Conservation (phyloP, 1,284 basidiomycete species). For the Sporisorium graminicola region DNA sequence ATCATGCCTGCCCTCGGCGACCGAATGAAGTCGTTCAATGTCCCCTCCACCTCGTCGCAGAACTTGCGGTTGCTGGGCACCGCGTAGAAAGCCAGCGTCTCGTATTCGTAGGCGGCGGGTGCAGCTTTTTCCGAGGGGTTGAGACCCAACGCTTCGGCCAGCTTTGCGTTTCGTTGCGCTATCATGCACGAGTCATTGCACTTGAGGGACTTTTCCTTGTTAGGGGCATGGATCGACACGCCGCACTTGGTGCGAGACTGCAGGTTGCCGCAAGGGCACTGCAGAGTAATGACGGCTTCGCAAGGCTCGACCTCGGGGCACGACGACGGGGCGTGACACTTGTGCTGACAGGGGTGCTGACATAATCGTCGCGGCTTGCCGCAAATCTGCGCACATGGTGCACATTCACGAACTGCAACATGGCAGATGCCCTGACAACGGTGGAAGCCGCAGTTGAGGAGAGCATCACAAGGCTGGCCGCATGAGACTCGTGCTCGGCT, state of each 20-base stretch:
- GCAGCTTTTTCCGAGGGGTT: constrained; percentile 51
- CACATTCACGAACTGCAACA: constrained; percentile 55
- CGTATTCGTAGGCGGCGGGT: constrained; percentile 44
- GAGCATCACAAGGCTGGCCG: constrained; percentile 58
- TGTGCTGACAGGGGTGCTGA: constrained; percentile 61
- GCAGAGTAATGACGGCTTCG: constrained; percentile 59
- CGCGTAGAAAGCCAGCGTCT: constrained; percentile 57
- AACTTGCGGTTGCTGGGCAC: constrained; percentile 53
- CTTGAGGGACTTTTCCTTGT: constrained; percentile 56
- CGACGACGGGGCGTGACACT: constrained; percentile 65
- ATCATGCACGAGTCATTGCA: constrained; percentile 66
- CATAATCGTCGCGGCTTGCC: constrained; percentile 62
- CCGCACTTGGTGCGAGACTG: constrained; percentile 58
- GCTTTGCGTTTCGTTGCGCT: constrained; percentile 66
- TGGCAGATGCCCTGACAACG: constrained; percentile 64
- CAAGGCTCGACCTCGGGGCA: constrained; percentile 65
- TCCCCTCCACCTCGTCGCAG: constrained; percentile 59
- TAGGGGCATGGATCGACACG: constrained; percentile 48
- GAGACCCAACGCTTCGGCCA: constrained; percentile 67
- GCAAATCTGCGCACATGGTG: constrained; percentile 62
- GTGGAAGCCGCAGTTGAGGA: constrained; percentile 65
- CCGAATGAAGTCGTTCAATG: constrained; percentile 64
- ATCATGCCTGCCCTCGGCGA: constrained; percentile 62
- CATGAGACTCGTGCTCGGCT: constrained; percentile 61
- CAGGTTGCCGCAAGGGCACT: constrained; percentile 65